Evolutionary conservation across 2,329 filamentous ascomycete species (phyloP), one percentile per base, ranked within the genome.

Genomic region (Amesomyces nigricolor): DNA sequence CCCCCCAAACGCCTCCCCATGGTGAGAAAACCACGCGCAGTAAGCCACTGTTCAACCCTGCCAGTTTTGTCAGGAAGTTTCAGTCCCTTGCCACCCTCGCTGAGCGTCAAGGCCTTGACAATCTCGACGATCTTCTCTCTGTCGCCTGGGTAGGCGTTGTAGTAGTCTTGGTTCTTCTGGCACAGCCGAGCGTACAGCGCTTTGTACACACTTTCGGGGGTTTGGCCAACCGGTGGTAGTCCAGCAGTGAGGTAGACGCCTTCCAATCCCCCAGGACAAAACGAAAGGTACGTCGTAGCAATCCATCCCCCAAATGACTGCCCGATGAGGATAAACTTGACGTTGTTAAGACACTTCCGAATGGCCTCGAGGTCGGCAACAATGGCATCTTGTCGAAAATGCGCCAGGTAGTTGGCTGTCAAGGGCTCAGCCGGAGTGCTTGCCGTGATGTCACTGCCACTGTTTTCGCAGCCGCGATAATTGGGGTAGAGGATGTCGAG

Each of bases 231-330:
- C 0, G 87, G 85, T 40, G 86, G 80, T 48, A 90, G 70, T 1
- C 87, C 87, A 38, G 86, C 87, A 30, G 81, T 81, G 8, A 85
- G 71, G 64, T 87, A 88, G 2, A 80, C 78, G 67, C 87, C 82
- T 37, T 75, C 74, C 14, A 90, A 65, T 1, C 82, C 80, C 51
- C 81, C 74, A 0, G 85, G 83, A 59, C 73, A 80, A 63, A 83
- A 80, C 0, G 83, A 87, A n/a, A 89, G 74, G 66, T 89, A 90
- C 1, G 81, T 86, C 7, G 82, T 75, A n/a, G 77, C 77, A 59
- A 87, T 85, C 69, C 89, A 91, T 0, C 87, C 87, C 30, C 87
- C 87, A 66, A 87, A 91, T 32, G 80, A 85, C 68, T 90, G 87
- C 2, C 86, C 87, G 60, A 88, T 78, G 30, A 88, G 73, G 32